A percentile compares a stretch with the other conserved stretches of the same genome.
These are phyloP conservation scores for Cytidiella melzeri DNA, from an alignment of 768 basidiomycete species.

Conservation along the genomic window DNA sequence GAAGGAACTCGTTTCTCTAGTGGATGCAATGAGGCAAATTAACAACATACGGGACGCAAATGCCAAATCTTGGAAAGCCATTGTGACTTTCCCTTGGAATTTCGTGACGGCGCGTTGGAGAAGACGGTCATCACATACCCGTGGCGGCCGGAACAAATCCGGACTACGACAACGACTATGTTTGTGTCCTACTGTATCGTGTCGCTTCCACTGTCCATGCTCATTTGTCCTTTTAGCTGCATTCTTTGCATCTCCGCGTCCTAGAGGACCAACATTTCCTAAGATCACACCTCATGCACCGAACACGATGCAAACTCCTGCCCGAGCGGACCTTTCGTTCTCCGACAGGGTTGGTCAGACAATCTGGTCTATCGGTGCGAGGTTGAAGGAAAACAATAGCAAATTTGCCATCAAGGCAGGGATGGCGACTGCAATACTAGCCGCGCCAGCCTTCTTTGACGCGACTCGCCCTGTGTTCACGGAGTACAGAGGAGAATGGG, in stretches of 20 bases:
- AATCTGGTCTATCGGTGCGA: slow-evolving; percentile 65
- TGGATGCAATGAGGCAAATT: slow-evolving; percentile 80
- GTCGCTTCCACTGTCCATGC: background rate
- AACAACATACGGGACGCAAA: slow-evolving; percentile 57
- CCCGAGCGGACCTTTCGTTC: slow-evolving; percentile 49
- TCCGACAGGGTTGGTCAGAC: slow-evolving; percentile 59
- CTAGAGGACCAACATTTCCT: slow-evolving; percentile 63
- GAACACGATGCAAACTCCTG: slow-evolving; percentile 79
- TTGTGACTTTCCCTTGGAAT: background rate
- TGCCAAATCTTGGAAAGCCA: slow-evolving; percentile 32
- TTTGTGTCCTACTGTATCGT: slow-evolving; percentile 11
- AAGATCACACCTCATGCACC: slow-evolving; percentile 79
- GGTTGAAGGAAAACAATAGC: slow-evolving; percentile 65
- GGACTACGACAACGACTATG: slow-evolving; percentile 24
- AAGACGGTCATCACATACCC: background rate
- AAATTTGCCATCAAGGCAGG: slow-evolving; percentile 88
- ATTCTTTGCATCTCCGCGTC: slow-evolving; percentile 44
- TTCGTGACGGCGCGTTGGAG: background rate
- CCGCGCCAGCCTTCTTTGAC: slow-evolving; percentile 85
- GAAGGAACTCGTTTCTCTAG: slow-evolving; percentile 70
- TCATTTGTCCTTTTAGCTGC: slow-evolving; percentile 31
- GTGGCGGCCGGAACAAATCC: background rate
- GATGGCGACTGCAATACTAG: slow-evolving; percentile 74
- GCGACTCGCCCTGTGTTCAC: slow-evolving; percentile 71
- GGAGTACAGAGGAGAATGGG: slow-evolving; percentile 90